Conservation (phyloP, 352 stramenopile species). For the Globisporangium perplexum region DNA sequence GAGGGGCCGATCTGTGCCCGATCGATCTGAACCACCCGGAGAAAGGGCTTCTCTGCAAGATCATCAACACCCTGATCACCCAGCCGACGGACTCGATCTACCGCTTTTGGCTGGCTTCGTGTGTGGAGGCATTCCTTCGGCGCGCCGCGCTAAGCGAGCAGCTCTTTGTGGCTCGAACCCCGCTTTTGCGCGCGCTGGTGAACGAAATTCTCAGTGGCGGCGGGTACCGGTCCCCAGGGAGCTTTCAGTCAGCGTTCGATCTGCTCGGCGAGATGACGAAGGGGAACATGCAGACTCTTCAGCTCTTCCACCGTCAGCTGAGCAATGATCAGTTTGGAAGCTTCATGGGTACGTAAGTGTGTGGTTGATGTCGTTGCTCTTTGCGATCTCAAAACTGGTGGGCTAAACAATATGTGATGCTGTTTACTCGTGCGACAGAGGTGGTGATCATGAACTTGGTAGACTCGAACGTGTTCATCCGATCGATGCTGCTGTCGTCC, state of each 20-base stretch:
- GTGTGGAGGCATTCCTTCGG: conserved; percentile 93
- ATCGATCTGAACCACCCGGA: conserved; percentile 63
- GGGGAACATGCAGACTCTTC: conserved; percentile 88
- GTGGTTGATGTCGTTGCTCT: neutral
- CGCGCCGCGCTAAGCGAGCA: conserved; percentile 82
- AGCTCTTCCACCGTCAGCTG: conserved; percentile 85
- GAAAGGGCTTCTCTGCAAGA: conserved; percentile 89
- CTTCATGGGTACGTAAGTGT: conserved; percentile 76
- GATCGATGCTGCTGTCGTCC: conserved; percentile 84
- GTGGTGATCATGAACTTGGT: conserved; percentile 93
- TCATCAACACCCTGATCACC: conserved; percentile 84
- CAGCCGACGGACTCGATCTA: conserved; percentile 94
- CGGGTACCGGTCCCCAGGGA: conserved; percentile 84
- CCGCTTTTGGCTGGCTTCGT: conserved; percentile 95
- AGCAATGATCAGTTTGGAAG: conserved; percentile 85
- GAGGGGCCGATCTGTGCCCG: conserved; percentile 29
- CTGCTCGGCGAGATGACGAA: conserved; percentile 95
- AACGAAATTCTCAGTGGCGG: conserved; percentile 82
- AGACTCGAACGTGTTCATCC: conserved; percentile 96
- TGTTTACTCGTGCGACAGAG: conserved; percentile 32
- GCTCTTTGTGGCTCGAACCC: conserved; percentile 87
- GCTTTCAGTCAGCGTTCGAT: conserved; percentile 95
- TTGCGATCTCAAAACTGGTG: neutral
- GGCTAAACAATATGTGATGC: neutral
- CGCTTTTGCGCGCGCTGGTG: conserved; percentile 85